Evolutionary conservation across 1,284 basidiomycete genomes (phyloP), one percentile per base, ranked within the genome.

Genomic region (Anthracocystis panici-leucophaei): DNA sequence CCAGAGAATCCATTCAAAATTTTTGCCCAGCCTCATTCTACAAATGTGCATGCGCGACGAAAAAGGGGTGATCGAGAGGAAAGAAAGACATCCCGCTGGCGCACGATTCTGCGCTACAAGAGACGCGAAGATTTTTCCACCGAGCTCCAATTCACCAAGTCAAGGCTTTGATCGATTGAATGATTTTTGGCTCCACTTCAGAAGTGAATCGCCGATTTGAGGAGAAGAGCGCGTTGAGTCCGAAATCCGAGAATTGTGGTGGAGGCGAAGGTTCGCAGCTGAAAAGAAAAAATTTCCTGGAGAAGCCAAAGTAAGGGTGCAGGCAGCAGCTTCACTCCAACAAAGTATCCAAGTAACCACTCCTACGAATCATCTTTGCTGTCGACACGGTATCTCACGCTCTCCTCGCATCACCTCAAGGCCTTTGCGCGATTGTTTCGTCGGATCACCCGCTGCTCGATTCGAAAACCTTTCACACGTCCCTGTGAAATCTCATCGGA

Each of bases 71-170:
- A 75, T 75, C 72, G 72, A 69, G 27, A 6, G 31, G 41, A 75
- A 50, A 65, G 72, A 75, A 69, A 62, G 72, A 65, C 59, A 75
- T 62, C 63, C 54, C 27, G 33, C 54, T 48, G 38, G 57, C 62
- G 51, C 58, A 49, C 21, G n/a, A 21, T 35, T 58, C 52, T 56
- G 53, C 48, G 72, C 46, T 33, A 62, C 31, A 53, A 11, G 49
- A 52, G 65, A 63, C 53, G 56, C 62, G 52, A 69, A 75, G 29
- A 74, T 60, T 74, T 65, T 65, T 25, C 18, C 20, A 11, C 57
- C 12, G 16, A 31, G 20, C 46, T 12, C 10, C 23, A 57, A 57
- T 57, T 56, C 29, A 21, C 9, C 41, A 9, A 51, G 52, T 44
- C 41, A 25, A 25, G 25, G 9, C 41, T 38, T 45, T 45, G 49